Conservation (phyloP, 257 asterid genomes). For the Echium plantagineum region DNA sequence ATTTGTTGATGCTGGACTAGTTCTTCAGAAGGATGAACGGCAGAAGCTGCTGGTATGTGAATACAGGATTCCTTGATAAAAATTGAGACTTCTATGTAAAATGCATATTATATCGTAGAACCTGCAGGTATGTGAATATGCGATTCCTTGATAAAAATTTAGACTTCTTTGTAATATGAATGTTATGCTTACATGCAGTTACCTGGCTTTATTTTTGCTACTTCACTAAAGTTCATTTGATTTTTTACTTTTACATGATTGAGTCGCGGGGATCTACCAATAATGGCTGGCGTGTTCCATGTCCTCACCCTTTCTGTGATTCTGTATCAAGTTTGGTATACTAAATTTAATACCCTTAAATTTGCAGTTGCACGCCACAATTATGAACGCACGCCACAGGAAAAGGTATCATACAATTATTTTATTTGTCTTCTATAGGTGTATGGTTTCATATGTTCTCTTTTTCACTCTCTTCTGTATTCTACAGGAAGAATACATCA, state of each 20-base stretch:
- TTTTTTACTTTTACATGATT: no score
- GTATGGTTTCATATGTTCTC: conserved; percentile 5
- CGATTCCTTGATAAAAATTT: not conserved
- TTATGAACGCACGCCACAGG: conserved; percentile 77
- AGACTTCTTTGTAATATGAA: not conserved
- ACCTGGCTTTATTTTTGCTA: not conserved
- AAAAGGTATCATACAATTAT: conserved; percentile 35
- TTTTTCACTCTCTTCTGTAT: not conserved
- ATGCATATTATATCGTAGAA: conserved; percentile 19
- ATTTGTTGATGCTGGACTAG: conserved; percentile 79
- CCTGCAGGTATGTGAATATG: conserved; percentile 44
- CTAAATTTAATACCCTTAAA: conserved; percentile 13
- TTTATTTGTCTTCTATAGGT: not conserved
- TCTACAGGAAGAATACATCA: conserved; percentile 22
- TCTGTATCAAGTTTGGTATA: conserved; percentile 2
- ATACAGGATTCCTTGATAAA: not conserved
- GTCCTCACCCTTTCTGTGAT: not conserved
- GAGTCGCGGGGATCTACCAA: no score
- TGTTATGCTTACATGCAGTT: not conserved
- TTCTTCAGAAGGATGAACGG: conserved; percentile 47
- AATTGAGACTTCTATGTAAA: not conserved
- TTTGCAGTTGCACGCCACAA: conserved; percentile 85
- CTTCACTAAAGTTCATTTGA: not conserved
- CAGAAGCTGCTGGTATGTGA: conserved; percentile 61
- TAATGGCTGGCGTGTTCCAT: no score